Evolutionary conservation across 306 rosid genomes (phyloP).

Genomic region (Leucaena leucocephala): DNA sequence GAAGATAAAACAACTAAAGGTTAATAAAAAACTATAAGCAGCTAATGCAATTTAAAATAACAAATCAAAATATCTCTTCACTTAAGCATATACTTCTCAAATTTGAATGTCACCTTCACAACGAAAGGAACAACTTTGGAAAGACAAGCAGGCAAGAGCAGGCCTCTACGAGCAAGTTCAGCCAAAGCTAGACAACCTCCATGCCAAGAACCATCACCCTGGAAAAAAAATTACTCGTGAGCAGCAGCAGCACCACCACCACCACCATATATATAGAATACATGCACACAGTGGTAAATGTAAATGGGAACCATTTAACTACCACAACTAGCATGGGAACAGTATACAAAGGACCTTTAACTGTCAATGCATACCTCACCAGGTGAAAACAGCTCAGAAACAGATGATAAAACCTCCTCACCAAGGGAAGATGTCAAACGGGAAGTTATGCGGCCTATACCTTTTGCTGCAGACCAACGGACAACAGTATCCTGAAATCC

Average conservation of each 20-base stretch:
- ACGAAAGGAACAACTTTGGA: conserved; percentile 89
- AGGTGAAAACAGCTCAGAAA: conserved; percentile 86
- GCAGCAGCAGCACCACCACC: conserved; percentile 20
- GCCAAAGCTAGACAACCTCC: conserved; percentile 99
- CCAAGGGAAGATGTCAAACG: conserved; percentile 81
- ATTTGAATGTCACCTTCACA: conserved; percentile 67
- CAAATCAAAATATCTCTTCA: conserved; percentile 26
- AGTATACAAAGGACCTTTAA: conserved; percentile 33
- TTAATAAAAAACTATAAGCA: conserved; percentile 21
- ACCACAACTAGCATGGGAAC: conserved; percentile 13
- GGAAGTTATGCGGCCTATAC: conserved; percentile 84
- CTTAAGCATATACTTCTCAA: conserved; percentile 19
- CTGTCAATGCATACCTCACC: conserved; percentile 68
- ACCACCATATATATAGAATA: neutral
- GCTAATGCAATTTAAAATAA: conserved; percentile 29
- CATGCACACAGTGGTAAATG: neutral
- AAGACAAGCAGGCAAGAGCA: conserved; percentile 82
- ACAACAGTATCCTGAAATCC: conserved; percentile 86
- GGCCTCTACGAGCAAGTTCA: conserved; percentile 97
- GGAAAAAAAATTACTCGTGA: neutral
- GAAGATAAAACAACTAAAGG: neutral
- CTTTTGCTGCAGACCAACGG: conserved; percentile 99
- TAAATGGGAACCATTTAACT: conserved; percentile 11
- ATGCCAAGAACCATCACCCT: conserved; percentile 99
- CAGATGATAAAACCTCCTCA: conserved; percentile 87